phyloP scores from a whole-genome alignment of 352 stramenopile genomes.

The Phytopythium kandeliae region DNA sequence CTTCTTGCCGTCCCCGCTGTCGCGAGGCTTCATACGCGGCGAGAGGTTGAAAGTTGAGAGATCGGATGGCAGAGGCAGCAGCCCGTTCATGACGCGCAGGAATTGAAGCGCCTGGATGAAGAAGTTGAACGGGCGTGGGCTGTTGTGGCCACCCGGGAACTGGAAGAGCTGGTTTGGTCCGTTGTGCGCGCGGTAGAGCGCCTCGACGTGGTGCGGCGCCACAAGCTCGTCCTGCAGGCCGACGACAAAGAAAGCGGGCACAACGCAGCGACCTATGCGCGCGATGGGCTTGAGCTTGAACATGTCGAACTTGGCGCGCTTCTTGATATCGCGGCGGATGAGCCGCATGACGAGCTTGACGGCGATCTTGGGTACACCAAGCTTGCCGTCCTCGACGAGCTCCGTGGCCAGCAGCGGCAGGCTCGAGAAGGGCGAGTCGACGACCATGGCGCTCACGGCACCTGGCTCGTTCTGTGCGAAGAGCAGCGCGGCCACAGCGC shows the following conservation, averaged over 20 bases:
- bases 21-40: slow-evolving; percentile 10
- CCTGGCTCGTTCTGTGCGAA: slow-evolving; percentile 45
- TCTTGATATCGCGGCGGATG: slow-evolving; percentile 74
- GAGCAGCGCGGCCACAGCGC: slow-evolving; percentile 63
- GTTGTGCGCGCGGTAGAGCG: slow-evolving; percentile 69
- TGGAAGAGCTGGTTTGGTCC: slow-evolving; percentile 76
- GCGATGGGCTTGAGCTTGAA: slow-evolving; percentile 82
- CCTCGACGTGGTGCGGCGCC: slow-evolving; percentile 62
- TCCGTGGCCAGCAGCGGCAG: slow-evolving; percentile 65
- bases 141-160: slow-evolving; percentile 80
- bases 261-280: slow-evolving; percentile 61
- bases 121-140: slow-evolving; percentile 64
- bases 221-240: slow-evolving; percentile 79
- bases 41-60: slow-evolving; percentile 41
- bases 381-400: slow-evolving; percentile 76
- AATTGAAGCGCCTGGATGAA: slow-evolving; percentile 80
- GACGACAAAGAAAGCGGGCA: slow-evolving; percentile 74
- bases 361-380: slow-evolving; percentile 74
- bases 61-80: slow-evolving; percentile 58
- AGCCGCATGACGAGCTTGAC: slow-evolving; percentile 81
- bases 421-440: slow-evolving; percentile 81
- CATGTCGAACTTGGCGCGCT: slow-evolving; percentile 83
- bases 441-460: slow-evolving; percentile 70
- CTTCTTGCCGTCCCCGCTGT: slow-evolving; percentile 1
- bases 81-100: slow-evolving; percentile 69